These are phyloP conservation scores for Entomortierella parvispora DNA, from an alignment of 192 early-diverging fungal species.

Conservation along the genomic window DNA sequence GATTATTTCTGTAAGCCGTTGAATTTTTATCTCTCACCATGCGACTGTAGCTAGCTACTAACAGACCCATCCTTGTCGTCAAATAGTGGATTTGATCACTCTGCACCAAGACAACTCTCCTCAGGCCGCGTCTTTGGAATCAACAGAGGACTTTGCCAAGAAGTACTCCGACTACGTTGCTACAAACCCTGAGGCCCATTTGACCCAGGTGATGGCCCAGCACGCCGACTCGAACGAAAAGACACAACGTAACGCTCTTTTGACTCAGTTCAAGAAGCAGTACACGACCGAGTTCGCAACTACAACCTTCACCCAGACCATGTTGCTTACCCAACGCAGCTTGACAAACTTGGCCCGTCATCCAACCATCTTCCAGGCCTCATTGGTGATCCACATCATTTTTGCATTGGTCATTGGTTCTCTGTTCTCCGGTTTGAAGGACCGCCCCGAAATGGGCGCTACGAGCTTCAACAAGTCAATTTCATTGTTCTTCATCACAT, in stretches of 20 bases:
- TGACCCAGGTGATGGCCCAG: slow-evolving; percentile 21
- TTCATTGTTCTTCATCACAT: slow-evolving; percentile 48
- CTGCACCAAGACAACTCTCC: slow-evolving; percentile 18
- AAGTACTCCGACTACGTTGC: slow-evolving; percentile 17
- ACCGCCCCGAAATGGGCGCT: slow-evolving; percentile 26
- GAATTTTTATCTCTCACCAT: too few species aligned
- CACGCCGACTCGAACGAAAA: slow-evolving; percentile 26
- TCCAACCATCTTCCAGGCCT: slow-evolving; percentile 67
- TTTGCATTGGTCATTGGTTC: slow-evolving; percentile 56
- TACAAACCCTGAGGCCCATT: slow-evolving; percentile 24
- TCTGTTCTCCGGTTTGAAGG: slow-evolving; percentile 45
- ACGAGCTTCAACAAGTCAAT: slow-evolving; percentile 60
- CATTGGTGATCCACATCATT: slow-evolving; percentile 63
- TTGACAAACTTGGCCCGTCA: slow-evolving; percentile 73
- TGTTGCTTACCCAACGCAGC: slow-evolving; percentile 66
- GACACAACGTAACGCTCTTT: slow-evolving; percentile 20
- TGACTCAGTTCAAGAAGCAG: slow-evolving; percentile 30
- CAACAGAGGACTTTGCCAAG: slow-evolving; percentile 21
- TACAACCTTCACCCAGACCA: slow-evolving; percentile 61
- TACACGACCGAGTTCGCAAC: slow-evolving; percentile 46
- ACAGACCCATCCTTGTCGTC: too few species aligned
- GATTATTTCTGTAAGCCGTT: slow-evolving; percentile 85
- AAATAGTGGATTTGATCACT: slow-evolving; percentile 23
- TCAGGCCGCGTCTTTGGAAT: not conserved
- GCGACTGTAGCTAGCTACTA: too few species aligned